These are phyloP conservation scores for Furcasterigmium sp. DNA, from an alignment of 2,329 filamentous ascomycete species.

Conservation along the genomic window DNA sequence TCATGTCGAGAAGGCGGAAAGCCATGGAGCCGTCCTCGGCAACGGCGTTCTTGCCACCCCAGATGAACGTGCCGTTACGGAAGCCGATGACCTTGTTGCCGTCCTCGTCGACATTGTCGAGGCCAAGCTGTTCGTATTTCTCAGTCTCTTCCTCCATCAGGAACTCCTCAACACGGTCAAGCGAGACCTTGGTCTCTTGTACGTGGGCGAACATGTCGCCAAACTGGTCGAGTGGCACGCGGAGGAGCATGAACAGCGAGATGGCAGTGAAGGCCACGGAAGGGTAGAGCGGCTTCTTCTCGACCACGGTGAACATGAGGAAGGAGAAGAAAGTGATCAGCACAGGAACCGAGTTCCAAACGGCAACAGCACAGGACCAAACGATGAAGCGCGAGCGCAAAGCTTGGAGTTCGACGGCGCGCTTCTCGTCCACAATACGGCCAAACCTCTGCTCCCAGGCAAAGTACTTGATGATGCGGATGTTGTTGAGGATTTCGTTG, in stretches of 20 bases:
- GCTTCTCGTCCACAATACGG: conserved; percentile 82
- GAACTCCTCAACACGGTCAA: conserved; percentile 95
- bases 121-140: conserved; percentile 81
- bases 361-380: conserved; percentile 86
- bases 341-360: conserved; percentile 95
- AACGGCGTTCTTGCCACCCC: conserved; percentile 67
- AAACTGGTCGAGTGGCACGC: conserved; percentile 89
- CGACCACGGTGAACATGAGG: conserved; percentile 83
- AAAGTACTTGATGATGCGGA: conserved; percentile 98
- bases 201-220: conserved; percentile 99
- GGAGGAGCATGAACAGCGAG: conserved; percentile 89
- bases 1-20: conserved; percentile 77
- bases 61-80: conserved; percentile 78
- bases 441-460: conserved; percentile 95
- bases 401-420: conserved; percentile 69
- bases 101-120: conserved; percentile 62
- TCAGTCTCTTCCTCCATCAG: conserved; percentile 90
- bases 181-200: conserved; percentile 93
- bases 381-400: conserved; percentile 80
- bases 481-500: conserved; percentile 95
- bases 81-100: conserved; percentile 78
- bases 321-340: conserved; percentile 97
- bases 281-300: conserved; percentile 83
- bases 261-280: conserved; percentile 95
- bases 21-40: conserved; percentile 63